A percentile compares a stretch with the other conserved stretches of the same genome.
Evolutionary conservation across 2,329 filamentous ascomycete species (phyloP).

Genomic region (Penicillium sclerotiorum): DNA sequence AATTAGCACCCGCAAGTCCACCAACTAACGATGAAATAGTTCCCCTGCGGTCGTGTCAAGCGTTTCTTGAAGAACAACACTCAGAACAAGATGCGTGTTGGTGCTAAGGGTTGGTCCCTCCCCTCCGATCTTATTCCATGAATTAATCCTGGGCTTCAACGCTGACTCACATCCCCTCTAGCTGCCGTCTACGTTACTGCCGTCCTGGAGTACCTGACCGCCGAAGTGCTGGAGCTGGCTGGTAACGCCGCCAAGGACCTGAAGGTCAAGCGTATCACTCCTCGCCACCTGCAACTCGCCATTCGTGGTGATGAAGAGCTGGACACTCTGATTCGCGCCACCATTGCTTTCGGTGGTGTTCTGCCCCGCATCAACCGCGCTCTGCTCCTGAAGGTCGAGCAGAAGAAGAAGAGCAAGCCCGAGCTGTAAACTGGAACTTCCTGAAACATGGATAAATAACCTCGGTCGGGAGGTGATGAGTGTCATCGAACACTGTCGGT

Average conservation of each 20-base stretch:
- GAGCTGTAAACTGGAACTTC: conserved; percentile 31
- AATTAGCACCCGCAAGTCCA: too few relatives aligned
- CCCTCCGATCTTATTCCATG: neutral
- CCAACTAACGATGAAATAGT: conserved; percentile 63
- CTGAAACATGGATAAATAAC: conserved; percentile 1
- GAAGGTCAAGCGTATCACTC: conserved; percentile 99
- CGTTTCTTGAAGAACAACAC: conserved; percentile 99
- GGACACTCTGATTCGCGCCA: conserved; percentile 94
- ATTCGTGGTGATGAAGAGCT: conserved; percentile 98
- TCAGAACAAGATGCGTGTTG: conserved; percentile 99
- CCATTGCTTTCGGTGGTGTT: conserved; percentile 97
- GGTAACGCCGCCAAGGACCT: conserved; percentile 99
- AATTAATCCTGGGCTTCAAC: neutral
- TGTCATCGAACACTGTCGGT: too few relatives aligned
- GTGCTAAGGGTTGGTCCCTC: conserved; percentile 69
- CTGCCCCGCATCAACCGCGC: conserved; percentile 98
- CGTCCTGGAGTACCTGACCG: conserved; percentile 96
- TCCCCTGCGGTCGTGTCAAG: conserved; percentile 99
- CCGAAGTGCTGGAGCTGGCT: conserved; percentile 95
- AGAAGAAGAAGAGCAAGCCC: conserved; percentile 85
- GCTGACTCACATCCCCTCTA: conserved; percentile 29
- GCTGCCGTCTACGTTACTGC: conserved; percentile 97
- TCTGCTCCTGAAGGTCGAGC: conserved; percentile 90
- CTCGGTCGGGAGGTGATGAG: too few relatives aligned
- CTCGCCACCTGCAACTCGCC: conserved; percentile 93